Evolutionary conservation across 108 stramenopile genomes (phyloP).

Genomic region (Craspedostauros australis): DNA sequence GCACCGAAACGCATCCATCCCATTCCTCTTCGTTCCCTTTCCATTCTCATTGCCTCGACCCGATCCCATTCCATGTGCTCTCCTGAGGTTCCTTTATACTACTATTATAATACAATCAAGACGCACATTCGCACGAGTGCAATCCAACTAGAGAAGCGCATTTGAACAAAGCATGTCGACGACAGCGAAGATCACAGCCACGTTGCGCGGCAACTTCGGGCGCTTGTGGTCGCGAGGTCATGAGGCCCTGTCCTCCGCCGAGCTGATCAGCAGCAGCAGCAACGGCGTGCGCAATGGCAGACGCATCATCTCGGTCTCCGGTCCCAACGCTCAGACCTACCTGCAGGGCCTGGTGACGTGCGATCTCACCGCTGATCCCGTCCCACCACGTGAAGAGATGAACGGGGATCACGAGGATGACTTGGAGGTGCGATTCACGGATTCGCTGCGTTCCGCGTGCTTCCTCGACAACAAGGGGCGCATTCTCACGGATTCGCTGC

Average conservation of each 20-base stretch:
- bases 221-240: constrained; percentile 76
- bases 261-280: neutral
- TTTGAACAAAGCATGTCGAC: too few species aligned
- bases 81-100: too few species aligned
- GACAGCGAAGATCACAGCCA: too few species aligned
- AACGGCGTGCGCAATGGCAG: too few species aligned
- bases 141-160: too few species aligned
- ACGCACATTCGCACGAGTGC: too few species aligned
- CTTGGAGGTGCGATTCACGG: constrained; percentile 41
- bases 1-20: too few species aligned
- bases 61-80: too few species aligned
- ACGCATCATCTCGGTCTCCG: constrained; percentile 72
- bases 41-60: too few species aligned
- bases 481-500: constrained; percentile 70
- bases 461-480: constrained; percentile 82
- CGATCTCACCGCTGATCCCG: constrained; percentile 49
- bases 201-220: constrained; percentile 48
- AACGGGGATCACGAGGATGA: constrained; percentile 17
- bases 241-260: constrained; percentile 53
- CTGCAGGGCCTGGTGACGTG: constrained; percentile 76
- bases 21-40: too few species aligned
- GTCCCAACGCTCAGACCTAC: constrained; percentile 56
- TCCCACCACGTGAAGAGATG: constrained; percentile 44
- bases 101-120: too few species aligned
- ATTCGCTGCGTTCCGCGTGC: constrained; percentile 54